phyloP scores from a whole-genome alignment of 208 protist species.

The Endotrypanum monterogeii region DNA sequence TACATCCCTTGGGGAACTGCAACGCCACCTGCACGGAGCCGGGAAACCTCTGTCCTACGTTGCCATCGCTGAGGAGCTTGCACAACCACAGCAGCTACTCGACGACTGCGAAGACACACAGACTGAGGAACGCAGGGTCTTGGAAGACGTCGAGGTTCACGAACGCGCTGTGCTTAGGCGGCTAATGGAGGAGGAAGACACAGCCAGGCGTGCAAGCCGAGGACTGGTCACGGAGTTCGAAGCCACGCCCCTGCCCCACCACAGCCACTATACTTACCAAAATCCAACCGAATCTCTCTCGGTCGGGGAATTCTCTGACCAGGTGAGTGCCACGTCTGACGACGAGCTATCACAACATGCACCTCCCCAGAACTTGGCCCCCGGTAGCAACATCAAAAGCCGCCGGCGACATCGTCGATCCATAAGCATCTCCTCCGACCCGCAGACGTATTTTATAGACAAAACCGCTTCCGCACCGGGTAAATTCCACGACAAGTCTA shows the following conservation, averaged over 20 bases:
- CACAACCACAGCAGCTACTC: conserved; percentile 11
- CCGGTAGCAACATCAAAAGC: conserved; percentile 10
- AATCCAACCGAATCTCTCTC: not conserved
- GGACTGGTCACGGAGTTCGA: conserved; percentile 55
- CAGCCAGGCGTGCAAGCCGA: conserved; percentile 34
- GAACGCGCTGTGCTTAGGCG: conserved; percentile 31
- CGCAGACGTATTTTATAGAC: not conserved
- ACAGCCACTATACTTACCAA: conserved; percentile 10
- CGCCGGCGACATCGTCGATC: conserved; percentile 6
- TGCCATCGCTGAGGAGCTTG: not conserved
- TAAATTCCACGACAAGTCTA: not conserved
- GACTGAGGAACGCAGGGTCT: conserved; percentile 41
- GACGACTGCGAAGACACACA: conserved; percentile 32
- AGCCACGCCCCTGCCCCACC: conserved; percentile 26
- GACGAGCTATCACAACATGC: conserved; percentile 49
- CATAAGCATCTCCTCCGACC: not conserved
- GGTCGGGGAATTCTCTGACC: conserved; percentile 25
- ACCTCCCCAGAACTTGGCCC: conserved; percentile 12
- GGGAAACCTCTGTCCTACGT: not conserved
- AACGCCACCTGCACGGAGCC: not conserved
- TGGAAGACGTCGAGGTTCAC: conserved; percentile 43
- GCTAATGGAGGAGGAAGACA: conserved; percentile 44
- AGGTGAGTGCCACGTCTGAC: conserved; percentile 75
- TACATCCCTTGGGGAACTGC: not conserved
- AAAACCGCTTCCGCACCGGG: not conserved